Base-by-base conservation (phyloP, 305 asterid genomes). In the Solanum hybrid region DNA sequence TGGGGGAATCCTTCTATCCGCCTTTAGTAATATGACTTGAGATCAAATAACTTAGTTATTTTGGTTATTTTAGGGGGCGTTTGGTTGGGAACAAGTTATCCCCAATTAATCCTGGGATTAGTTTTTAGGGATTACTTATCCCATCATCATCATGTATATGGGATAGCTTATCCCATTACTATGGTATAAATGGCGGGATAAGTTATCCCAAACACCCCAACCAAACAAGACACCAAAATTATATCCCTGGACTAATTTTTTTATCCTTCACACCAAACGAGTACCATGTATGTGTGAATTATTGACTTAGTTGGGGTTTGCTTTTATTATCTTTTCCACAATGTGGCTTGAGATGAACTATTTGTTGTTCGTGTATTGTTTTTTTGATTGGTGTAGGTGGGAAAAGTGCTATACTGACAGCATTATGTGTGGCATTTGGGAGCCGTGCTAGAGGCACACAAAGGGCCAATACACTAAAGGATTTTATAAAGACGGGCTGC, bases 391-490 rank as follows among this genome's bases (percentile, higher is more conserved):
- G 28, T 90, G n/a, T 87, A 97, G 99, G 99, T 90, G 99, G 99
- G 89, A 97, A 97, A 90, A 96, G 99, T 90, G 99, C 99, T 20
- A 96, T 97, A 86, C 91, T 96, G 77, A 96, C 99, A 80, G 99
- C 99, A 14, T 92, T 96, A 82, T 95, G 98, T 35, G 95, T 97
- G 89, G 99, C 98, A 18, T 97, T 97, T 75, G 99, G 99, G 81
- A 92, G 98, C 92, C 97, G 99, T 36, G 99, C 99, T 84, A 98
- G 96, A 84, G 96, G 96, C 84, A 97, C 99, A 3, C 98, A 97
- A 89, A 91, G 99, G 91, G 99, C 98, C 40, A 95, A 93, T 88
- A 81, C 97, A 11, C 88, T 95, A 91, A 96, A 96, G 95, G 99
- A 96, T 91, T 97, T 97, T 86, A 96, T 97, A 79, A 97, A 97